Evolutionary conservation across 345 rosid species (phyloP).

Genomic region (Lumnitzera racemosa): DNA sequence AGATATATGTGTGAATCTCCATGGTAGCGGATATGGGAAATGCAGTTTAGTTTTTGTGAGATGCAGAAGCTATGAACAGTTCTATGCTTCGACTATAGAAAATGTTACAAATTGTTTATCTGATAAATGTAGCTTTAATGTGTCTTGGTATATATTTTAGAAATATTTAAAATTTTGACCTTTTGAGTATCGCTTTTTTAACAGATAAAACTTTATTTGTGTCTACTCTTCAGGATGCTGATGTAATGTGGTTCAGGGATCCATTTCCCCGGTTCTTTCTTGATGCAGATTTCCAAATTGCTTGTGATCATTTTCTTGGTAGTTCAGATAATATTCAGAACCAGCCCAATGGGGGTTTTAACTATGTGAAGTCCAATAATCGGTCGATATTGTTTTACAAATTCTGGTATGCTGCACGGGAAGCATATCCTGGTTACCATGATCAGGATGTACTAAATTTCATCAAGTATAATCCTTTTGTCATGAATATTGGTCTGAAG

Average conservation of each 20-base stretch:
- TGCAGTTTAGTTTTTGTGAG: too few relatives aligned
- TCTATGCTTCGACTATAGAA: too few relatives aligned
- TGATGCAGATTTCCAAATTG: slow-evolving; percentile 75
- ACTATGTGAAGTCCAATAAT: slow-evolving; percentile 56
- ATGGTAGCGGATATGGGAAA: too few relatives aligned
- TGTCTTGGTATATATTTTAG: too few relatives aligned
- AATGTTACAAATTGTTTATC: too few relatives aligned
- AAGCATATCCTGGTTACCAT: slow-evolving; percentile 46
- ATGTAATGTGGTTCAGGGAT: slow-evolving; percentile 90
- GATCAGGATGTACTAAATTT: slow-evolving; percentile 77
- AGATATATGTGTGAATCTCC: too few relatives aligned
- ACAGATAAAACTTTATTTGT: slow-evolving; percentile 1
- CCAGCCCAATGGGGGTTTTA: slow-evolving; percentile 73
- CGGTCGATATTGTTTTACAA: slow-evolving; percentile 70
- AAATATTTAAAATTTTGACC: not conserved
- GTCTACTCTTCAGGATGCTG: slow-evolving; percentile 59
- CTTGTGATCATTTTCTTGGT: slow-evolving; percentile 70
- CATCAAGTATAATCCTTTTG: slow-evolving; percentile 45
- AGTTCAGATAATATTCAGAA: slow-evolving; percentile 37
- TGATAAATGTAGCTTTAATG: too few relatives aligned
- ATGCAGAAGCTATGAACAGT: too few relatives aligned
- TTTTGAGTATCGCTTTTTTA: slow-evolving; percentile 8
- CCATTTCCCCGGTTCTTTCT: slow-evolving; percentile 61
- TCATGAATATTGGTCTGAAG: slow-evolving; percentile 39
- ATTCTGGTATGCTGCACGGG: slow-evolving; percentile 66